Evolutionary conservation across 352 stramenopile genomes (phyloP).

Genomic region (Globisporangium uncinulatum): DNA sequence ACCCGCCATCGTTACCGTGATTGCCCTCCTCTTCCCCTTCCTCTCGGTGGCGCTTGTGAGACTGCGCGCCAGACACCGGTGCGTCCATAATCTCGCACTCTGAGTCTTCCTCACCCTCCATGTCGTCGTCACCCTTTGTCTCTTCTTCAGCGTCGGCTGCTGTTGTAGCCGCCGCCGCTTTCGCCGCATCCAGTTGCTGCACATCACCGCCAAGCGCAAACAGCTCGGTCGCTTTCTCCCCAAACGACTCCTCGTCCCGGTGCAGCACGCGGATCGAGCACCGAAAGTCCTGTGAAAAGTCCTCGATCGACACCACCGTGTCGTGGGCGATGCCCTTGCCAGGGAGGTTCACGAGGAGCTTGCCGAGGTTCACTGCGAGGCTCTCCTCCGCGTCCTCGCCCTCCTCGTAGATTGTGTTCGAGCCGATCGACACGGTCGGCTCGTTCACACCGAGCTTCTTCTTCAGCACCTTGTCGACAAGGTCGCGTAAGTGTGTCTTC

Average conservation of each 20-base stretch:
- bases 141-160: conserved; percentile 11
- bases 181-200: conserved; percentile 36
- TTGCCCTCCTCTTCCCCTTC: background rate
- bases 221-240: conserved; percentile 62
- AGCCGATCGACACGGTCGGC: conserved; percentile 80
- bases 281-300: conserved; percentile 94
- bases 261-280: conserved; percentile 82
- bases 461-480: conserved; percentile 83
- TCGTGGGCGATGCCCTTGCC: conserved; percentile 91
- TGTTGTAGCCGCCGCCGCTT: background rate
- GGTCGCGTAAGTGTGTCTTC: conserved; percentile 66
- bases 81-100: conserved; percentile 29
- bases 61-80: background rate
- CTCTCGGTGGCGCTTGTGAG: conserved; percentile 7
- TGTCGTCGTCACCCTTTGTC: conserved; percentile 28
- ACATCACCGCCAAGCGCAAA: conserved; percentile 74
- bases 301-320: conserved; percentile 90
- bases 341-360: conserved; percentile 84
- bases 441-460: conserved; percentile 88
- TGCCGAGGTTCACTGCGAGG: conserved; percentile 83
- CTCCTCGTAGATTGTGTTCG: conserved; percentile 93
- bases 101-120: conserved; percentile 24
- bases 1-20: conserved; percentile 3
- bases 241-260: conserved; percentile 50
- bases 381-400: conserved; percentile 88